Percentiles rank a stretch among this genome's conserved stretches.
Conservation (phyloP, 2,329 filamentous ascomycete genomes). For the Fusarium sororula region DNA sequence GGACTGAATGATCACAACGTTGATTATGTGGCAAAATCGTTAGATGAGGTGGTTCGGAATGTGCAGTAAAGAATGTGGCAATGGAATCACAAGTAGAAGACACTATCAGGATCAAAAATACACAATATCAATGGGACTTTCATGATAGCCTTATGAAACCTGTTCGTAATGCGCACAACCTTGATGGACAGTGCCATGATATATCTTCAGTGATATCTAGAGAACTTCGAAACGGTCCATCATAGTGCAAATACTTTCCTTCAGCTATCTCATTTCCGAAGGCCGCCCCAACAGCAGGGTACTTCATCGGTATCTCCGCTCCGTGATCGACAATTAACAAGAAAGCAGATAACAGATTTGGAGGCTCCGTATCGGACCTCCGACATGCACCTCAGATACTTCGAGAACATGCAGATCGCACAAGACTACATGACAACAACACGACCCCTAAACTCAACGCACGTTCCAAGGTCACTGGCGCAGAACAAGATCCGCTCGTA, state of each 20-base stretch:
- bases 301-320: no score
- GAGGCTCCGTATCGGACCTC: background rate
- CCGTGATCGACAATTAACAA: background rate
- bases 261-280: no score
- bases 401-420: background rate
- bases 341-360: background rate
- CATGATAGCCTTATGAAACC: no score
- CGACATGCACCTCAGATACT: background rate
- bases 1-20: conserved; percentile 51
- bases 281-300: background rate
- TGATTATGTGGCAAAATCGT: conserved; percentile 19
- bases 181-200: rapidly evolving
- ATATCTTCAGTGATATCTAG: no score
- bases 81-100: background rate
- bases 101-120: no score
- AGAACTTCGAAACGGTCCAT: rapidly evolving
- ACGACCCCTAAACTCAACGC: background rate
- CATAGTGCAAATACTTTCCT: background rate
- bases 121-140: rapidly evolving
- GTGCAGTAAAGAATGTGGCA: background rate
- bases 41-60: conserved; percentile 28
- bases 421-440: background rate
- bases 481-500: background rate
- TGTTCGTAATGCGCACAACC: rapidly evolving
- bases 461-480: background rate